Conservation (phyloP, 2,329 filamentous ascomycete genomes). For the Talaromyces sp. region DNA sequence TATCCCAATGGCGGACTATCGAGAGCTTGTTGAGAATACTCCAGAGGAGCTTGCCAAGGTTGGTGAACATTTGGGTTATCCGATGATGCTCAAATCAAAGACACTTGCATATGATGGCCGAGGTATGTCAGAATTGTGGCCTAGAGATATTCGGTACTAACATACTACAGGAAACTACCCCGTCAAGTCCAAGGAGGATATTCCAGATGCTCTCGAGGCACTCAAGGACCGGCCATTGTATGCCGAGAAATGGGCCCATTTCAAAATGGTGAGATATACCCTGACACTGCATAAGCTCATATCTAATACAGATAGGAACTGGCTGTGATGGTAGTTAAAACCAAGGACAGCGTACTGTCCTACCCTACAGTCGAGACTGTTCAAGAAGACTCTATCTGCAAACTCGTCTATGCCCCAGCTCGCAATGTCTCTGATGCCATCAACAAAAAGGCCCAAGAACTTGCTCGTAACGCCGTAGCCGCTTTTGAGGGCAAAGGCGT, state of each 20-base stretch:
- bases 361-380: constrained; percentile 93
- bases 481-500: constrained; percentile 85
- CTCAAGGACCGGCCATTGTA: constrained; percentile 71
- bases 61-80: constrained; percentile 66
- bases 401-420: constrained; percentile 82
- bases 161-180: constrained; percentile 57
- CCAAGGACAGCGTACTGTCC: constrained; percentile 67
- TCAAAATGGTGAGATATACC: constrained; percentile 54
- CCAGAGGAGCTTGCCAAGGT: constrained; percentile 61
- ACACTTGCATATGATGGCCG: constrained; percentile 92
- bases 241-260: constrained; percentile 84
- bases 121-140: constrained; percentile 46
- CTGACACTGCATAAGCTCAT: neutral
- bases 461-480: constrained; percentile 75
- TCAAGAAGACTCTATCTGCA: constrained; percentile 93
- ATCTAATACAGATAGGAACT: constrained; percentile 56
- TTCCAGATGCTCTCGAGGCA: constrained; percentile 64
- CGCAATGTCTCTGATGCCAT: constrained; percentile 62
- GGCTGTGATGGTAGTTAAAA: constrained; percentile 92
- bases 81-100: constrained; percentile 88
- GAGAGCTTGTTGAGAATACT: constrained; percentile 60
- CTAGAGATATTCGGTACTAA: no score
- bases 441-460: constrained; percentile 64
- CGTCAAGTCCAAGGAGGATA: constrained; percentile 57
- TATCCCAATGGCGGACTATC: constrained; percentile 70